phyloP scores from a whole-genome alignment of 2,329 filamentous ascomycete genomes.

The Tolypocladium amazonense region DNA sequence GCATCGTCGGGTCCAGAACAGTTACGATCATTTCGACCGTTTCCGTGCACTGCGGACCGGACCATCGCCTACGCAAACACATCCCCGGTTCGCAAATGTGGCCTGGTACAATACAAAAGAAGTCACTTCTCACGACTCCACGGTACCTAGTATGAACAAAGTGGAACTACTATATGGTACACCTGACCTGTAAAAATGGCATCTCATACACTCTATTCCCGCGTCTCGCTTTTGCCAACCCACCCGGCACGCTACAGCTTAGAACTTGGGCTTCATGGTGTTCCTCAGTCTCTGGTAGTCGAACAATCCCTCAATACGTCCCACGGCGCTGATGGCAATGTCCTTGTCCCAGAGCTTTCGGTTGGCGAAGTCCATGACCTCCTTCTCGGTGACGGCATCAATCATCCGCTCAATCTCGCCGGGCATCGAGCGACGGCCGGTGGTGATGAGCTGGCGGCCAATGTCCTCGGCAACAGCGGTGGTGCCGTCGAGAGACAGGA shows the following conservation, averaged over 20 bases:
- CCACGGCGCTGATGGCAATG: slow-evolving; percentile 85
- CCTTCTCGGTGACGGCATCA: slow-evolving; percentile 81
- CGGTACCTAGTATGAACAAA: slow-evolving; percentile 24
- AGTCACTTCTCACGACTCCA: slow-evolving; percentile 17
- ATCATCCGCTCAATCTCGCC: slow-evolving; percentile 93
- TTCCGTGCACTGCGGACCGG: not conserved
- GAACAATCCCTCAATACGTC: slow-evolving; percentile 76
- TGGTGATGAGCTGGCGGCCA: slow-evolving; percentile 96
- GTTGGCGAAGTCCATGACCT: slow-evolving; percentile 94
- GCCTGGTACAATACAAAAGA: slow-evolving; percentile 2
- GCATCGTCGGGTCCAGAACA: not conserved
- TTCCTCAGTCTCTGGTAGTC: slow-evolving; percentile 71
- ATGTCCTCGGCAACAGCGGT: slow-evolving; percentile 97
- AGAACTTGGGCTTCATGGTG: slow-evolving; percentile 78
- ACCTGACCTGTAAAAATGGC: slow-evolving; percentile 38
- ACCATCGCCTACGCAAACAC: not conserved
- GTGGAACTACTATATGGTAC: slow-evolving; percentile 38
- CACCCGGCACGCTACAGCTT: slow-evolving; percentile 17
- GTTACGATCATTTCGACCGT: not conserved
- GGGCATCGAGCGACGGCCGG: slow-evolving; percentile 80
- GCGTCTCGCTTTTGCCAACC: slow-evolving; percentile 25
- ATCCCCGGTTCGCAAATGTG: not conserved
- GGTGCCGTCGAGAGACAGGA: slow-evolving; percentile 93
- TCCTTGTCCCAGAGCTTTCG: slow-evolving; percentile 97
- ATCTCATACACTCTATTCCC: slow-evolving; percentile 48